phyloP scores from a whole-genome alignment of 1,284 basidiomycete genomes.

The Sporisorium reilianum region DNA sequence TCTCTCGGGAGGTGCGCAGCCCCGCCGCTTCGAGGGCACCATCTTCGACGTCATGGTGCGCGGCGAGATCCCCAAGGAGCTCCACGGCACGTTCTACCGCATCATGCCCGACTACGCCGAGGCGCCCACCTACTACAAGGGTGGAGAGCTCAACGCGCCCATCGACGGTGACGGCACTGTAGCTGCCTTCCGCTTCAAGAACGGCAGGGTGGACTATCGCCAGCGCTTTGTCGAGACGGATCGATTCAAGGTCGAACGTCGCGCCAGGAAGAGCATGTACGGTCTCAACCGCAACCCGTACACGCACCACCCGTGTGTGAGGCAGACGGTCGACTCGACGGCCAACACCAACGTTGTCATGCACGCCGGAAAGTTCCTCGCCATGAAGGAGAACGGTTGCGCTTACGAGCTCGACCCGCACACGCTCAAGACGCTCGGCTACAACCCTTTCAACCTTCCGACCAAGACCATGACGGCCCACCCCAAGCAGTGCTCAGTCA shows the following conservation, averaged over 20 bases:
- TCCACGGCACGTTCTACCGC: slow-evolving; percentile 43
- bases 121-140: slow-evolving; percentile 29
- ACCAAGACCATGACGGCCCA: slow-evolving; percentile 47
- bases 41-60: slow-evolving; percentile 35
- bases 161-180: slow-evolving; percentile 46
- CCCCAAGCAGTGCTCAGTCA: slow-evolving; percentile 42
- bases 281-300: slow-evolving; percentile 46
- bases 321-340: slow-evolving; percentile 36
- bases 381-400: slow-evolving; percentile 45
- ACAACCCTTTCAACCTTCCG: slow-evolving; percentile 43
- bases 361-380: slow-evolving; percentile 41
- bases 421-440: slow-evolving; percentile 47
- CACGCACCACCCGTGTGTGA: slow-evolving; percentile 40
- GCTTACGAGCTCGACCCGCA: slow-evolving; percentile 45
- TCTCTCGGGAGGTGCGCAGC: slow-evolving; percentile 32
- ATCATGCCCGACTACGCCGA: slow-evolving; percentile 47
- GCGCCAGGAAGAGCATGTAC: slow-evolving; percentile 31
- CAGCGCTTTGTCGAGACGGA: slow-evolving; percentile 41
- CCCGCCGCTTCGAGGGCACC: slow-evolving; percentile 38
- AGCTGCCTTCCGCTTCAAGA: slow-evolving; percentile 40
- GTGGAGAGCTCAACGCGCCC: slow-evolving; percentile 34
- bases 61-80: slow-evolving; percentile 30
- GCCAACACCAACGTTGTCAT: slow-evolving; percentile 48
- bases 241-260: slow-evolving; percentile 41
- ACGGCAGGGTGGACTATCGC: slow-evolving; percentile 38